Evolutionary conservation across 2,329 filamentous ascomycete genomes (phyloP), one percentile per base, ranked within the genome.

Genomic region (Thelonectria olida): DNA sequence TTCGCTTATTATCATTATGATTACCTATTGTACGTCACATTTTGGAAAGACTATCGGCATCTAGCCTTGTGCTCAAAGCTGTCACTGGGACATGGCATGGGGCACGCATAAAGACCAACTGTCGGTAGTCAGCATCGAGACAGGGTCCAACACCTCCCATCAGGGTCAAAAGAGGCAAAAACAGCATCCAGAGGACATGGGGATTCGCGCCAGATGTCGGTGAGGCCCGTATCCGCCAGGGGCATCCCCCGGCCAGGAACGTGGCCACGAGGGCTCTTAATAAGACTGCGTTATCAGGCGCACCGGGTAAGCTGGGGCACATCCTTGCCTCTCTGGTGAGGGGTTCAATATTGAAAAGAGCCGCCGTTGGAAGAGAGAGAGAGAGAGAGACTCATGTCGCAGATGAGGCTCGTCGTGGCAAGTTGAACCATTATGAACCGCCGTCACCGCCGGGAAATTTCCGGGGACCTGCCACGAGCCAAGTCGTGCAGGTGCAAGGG

Each of bases 401-500:
- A 59, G 50, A 59, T 44, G 57, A 55, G 45, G 57, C 51, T 60
- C 51, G 57, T 51, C 12, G 12, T 54, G 25, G 39, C 8, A 15
- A 25, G n/a, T 27, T n/a, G 23, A 27, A 27, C 31, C 12, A 41
- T 19, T 38, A 34, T 38, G 36, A 38, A 39, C 52, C 58, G 45
- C 47, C 39, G 47, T 56, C 58, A 56, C 52, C 58, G 58, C 58
- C 47, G 47, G 52, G 52, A 61, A 61, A 61, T 61, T 61, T 61
- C 58, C 28, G 41, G 52, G 22, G 39, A 42, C 31, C 25, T 41
- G 39, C 49, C 39, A 23, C 17, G 31, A 61, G 47, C 45, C 25
- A 48, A 15, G 42, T 45, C 25, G 25, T 36, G 57, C 22, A n/a
- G n/a, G n/a, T n/a, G n/a, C 36, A 15, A 19, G 34, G n/a, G 28